These are phyloP conservation scores for Heritiera littoralis DNA, from an alignment of 345 rosid genomes.

Conservation along the genomic window DNA sequence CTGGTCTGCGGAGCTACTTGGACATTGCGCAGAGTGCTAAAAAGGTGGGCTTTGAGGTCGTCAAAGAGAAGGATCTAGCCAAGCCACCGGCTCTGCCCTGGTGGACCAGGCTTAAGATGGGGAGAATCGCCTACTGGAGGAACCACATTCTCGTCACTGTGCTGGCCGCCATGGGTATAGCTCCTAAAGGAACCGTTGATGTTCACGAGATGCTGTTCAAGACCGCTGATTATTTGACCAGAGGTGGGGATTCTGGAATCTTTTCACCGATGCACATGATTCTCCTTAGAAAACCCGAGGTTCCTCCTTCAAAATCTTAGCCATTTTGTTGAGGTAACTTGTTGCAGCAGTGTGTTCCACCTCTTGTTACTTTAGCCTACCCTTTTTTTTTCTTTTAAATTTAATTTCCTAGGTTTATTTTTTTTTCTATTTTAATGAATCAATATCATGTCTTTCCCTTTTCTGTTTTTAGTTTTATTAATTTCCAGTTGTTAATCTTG, in stretches of 20 bases:
- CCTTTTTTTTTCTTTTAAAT: too few species aligned
- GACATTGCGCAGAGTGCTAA: constrained; percentile 69
- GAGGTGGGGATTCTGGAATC: constrained; percentile 86
- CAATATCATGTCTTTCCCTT: constrained; percentile 18
- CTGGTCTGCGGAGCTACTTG: constrained; percentile 61
- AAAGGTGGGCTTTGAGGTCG: constrained; percentile 79
- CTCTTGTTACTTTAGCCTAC: constrained; percentile 13
- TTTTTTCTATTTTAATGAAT: neutral
- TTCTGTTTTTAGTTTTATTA: constrained; percentile 21
- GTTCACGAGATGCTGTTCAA: constrained; percentile 91
- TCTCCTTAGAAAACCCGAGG: constrained; percentile 81
- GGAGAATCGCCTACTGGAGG: constrained; percentile 89
- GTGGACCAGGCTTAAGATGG: constrained; percentile 95
- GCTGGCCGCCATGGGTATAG: constrained; percentile 67
- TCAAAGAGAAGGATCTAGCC: constrained; percentile 84
- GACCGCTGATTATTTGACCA: constrained; percentile 78
- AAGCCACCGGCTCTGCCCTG: constrained; percentile 78
- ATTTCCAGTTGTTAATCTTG: constrained; percentile 9
- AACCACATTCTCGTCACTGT: constrained; percentile 81
- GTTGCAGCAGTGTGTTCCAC: constrained; percentile 9
- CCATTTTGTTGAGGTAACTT: constrained; percentile 14
- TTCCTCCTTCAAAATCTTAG: constrained; percentile 29
- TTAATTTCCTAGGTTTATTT: neutral
- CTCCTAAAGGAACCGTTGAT: constrained; percentile 92
- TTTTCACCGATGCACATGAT: constrained; percentile 96